These are phyloP conservation scores for Spinellus fusiger DNA, from an alignment of 192 early-diverging fungal species.

Conservation along the genomic window DNA sequence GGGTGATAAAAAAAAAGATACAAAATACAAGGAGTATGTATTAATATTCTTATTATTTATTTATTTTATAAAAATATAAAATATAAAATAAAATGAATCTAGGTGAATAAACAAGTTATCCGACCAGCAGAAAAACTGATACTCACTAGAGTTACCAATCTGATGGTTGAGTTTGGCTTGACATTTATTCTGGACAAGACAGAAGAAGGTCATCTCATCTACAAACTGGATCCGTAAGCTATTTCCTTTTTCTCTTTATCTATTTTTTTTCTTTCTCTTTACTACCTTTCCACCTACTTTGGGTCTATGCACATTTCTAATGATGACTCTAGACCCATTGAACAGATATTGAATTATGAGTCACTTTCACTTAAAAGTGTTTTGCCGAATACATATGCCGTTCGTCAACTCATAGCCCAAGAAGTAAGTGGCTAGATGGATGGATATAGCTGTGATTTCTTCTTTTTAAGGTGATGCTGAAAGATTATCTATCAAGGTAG, in stretches of 20 bases:
- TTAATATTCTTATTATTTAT: no score
- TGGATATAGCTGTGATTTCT: constrained; percentile 8
- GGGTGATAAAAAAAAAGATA: no score
- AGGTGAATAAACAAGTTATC: constrained; percentile 57
- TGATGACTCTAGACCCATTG: constrained; percentile 44
- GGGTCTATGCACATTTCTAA: no score
- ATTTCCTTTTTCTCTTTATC: neutral
- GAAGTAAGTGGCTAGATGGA: constrained; percentile 58
- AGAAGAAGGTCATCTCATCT: constrained; percentile 52
- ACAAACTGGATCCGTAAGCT: constrained; percentile 76
- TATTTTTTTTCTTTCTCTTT: neutral
- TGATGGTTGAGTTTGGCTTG: constrained; percentile 68
- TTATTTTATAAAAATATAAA: no score
- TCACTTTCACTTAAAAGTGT: constrained; percentile 31
- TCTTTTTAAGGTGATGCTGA: neutral
- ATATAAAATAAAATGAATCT: no score
- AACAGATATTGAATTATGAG: constrained; percentile 39
- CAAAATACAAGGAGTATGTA: constrained; percentile 23
- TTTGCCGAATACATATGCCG: constrained; percentile 62
- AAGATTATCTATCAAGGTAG: constrained; percentile 35
- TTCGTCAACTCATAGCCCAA: constrained; percentile 75
- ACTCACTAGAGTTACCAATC: constrained; percentile 51
- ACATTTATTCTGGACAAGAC: constrained; percentile 63
- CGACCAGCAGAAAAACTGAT: constrained; percentile 55
- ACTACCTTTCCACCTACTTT: neutral